Conservation (phyloP, 129 eudicot genomes). For the Tanacetum coccineum region DNA sequence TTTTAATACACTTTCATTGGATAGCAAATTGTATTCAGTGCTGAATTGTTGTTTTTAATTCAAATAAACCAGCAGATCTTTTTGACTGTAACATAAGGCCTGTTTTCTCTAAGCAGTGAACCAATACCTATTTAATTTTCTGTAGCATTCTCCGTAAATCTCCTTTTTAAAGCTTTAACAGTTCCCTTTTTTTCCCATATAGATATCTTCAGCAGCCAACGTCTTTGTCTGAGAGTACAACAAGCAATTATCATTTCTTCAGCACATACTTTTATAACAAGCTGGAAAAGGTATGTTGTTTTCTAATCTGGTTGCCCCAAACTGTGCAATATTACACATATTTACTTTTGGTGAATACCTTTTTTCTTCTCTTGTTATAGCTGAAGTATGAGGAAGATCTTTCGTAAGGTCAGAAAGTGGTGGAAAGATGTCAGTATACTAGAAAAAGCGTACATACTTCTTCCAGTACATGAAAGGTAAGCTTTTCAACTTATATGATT, state of each 20-base stretch:
- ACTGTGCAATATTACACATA: not conserved
- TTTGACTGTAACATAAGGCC: too few relatives aligned
- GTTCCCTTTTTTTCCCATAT: conserved; percentile 18
- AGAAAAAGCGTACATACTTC: conserved; percentile 81
- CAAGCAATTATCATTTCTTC: conserved; percentile 60
- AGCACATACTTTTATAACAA: conserved; percentile 87
- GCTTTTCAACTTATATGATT: conserved; percentile 13
- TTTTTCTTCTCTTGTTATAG: conserved; percentile 27
- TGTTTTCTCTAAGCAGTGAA: too few relatives aligned
- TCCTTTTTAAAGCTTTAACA: not conserved
- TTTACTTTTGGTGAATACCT: not conserved
- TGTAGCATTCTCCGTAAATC: not conserved
- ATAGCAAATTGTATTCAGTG: too few relatives aligned
- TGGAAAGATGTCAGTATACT: conserved; percentile 88
- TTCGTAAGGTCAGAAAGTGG: conserved; percentile 83
- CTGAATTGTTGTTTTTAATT: too few relatives aligned
- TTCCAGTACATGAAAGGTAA: conserved; percentile 89
- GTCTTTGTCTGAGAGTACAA: conserved; percentile 27
- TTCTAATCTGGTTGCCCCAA: not conserved
- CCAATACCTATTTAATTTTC: not conserved
- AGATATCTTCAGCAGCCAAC: conserved; percentile 67
- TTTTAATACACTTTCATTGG: too few relatives aligned
- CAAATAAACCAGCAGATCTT: too few relatives aligned
- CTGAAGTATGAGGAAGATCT: conserved; percentile 52
- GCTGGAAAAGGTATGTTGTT: conserved; percentile 65